These are phyloP conservation scores for Pascua guehoae DNA, from an alignment of 1,284 basidiomycete species.

Conservation along the genomic window DNA sequence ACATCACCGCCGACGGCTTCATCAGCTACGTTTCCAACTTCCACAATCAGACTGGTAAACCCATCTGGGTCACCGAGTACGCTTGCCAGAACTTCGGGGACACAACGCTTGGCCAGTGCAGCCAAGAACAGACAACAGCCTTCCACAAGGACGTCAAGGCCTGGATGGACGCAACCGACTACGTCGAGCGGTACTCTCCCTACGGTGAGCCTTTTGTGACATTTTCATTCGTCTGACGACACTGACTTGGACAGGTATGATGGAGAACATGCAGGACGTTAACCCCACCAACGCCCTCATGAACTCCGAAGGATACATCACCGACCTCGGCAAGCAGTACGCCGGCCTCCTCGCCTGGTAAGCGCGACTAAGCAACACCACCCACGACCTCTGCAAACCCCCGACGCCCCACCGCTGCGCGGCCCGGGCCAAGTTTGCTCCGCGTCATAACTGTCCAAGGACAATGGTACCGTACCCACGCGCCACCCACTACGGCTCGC, in stretches of 20 bases:
- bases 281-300: constrained; percentile 59
- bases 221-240: too few species aligned
- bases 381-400: background rate
- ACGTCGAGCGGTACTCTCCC: constrained; percentile 61
- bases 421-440: too few species aligned
- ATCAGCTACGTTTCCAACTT: constrained; percentile 45
- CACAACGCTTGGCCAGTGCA: constrained; percentile 51
- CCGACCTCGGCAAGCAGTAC: constrained; percentile 40
- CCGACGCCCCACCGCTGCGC: too few species aligned
- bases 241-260: constrained; percentile 48
- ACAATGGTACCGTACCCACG: too few species aligned
- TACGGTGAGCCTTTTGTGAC: constrained; percentile 51
- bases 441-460: too few species aligned
- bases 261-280: constrained; percentile 66
- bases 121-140: constrained; percentile 52
- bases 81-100: constrained; percentile 62
- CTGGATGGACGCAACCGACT: constrained; percentile 59
- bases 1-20: constrained; percentile 31
- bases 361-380: background rate
- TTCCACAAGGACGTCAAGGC: constrained; percentile 59
- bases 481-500: too few species aligned
- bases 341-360: constrained; percentile 1
- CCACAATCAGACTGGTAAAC: constrained; percentile 32
- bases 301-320: constrained; percentile 40
- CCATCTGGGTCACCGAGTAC: constrained; percentile 48